These are phyloP conservation scores for Thelephora ganbajun DNA, from an alignment of 768 basidiomycete species.

Conservation along the genomic window DNA sequence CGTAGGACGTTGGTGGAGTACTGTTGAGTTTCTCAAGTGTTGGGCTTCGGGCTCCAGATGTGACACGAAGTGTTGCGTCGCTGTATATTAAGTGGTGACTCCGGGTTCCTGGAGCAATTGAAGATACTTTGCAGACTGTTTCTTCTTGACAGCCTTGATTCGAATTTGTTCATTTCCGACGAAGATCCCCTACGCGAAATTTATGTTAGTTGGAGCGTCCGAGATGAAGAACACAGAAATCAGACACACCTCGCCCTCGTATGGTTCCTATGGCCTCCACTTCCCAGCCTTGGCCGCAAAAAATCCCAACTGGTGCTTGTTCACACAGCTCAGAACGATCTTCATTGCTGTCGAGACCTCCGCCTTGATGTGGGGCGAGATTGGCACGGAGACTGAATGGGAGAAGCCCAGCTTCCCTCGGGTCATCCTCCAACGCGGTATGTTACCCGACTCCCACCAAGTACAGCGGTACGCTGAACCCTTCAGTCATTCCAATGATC, in stretches of 20 bases:
- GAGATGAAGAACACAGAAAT: background rate
- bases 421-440: slow-evolving; percentile 72
- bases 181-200: slow-evolving; percentile 1
- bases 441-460: slow-evolving; percentile 95
- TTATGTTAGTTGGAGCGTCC: background rate
- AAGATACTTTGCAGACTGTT: slow-evolving; percentile 37
- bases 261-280: slow-evolving; percentile 87
- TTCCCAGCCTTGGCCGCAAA: slow-evolving; percentile 79
- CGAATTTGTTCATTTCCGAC: slow-evolving; percentile 86
- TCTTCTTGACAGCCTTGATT: slow-evolving; percentile 90
- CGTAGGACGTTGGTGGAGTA: no score
- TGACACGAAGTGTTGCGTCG: no score
- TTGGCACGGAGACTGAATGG: slow-evolving; percentile 70
- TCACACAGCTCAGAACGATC: slow-evolving; percentile 68
- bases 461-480: slow-evolving; percentile 71
- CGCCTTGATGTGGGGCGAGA: slow-evolving; percentile 71
- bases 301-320: slow-evolving; percentile 79
- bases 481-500: slow-evolving; percentile 77
- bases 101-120: no score
- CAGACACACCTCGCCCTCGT: slow-evolving; percentile 83
- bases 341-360: slow-evolving; percentile 75
- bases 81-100: no score
- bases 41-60: no score
- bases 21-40: no score
- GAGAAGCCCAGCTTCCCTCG: slow-evolving; percentile 84